Evolutionary conservation across 306 rosid species (phyloP).

Genomic region (Geum urbanum): DNA sequence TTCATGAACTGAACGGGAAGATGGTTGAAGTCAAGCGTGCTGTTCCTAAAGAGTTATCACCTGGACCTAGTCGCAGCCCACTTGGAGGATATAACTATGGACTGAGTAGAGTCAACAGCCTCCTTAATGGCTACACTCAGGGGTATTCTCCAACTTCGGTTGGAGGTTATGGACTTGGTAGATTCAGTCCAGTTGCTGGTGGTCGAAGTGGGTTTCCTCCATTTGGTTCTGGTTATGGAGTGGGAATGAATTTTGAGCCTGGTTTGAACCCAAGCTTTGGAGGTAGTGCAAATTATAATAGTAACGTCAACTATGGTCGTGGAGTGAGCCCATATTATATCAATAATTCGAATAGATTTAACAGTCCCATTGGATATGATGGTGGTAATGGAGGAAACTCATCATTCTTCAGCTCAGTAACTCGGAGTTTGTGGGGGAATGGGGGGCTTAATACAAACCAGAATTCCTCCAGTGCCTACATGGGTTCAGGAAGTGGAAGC

Average conservation of each 20-base stretch:
- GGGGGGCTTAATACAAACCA: constrained; percentile 61
- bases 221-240: constrained; percentile 75
- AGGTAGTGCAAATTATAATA: constrained; percentile 58
- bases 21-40: constrained; percentile 95
- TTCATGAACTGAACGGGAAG: constrained; percentile 87
- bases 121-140: constrained; percentile 67
- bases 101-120: constrained; percentile 65
- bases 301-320: constrained; percentile 63
- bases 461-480: constrained; percentile 52
- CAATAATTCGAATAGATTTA: constrained; percentile 62
- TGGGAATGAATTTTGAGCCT: constrained; percentile 68
- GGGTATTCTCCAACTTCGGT: constrained; percentile 60
- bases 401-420: constrained; percentile 69
- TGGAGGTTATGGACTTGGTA: constrained; percentile 80
- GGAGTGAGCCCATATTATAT: constrained; percentile 62
- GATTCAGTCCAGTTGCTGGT: constrained; percentile 67
- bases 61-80: constrained; percentile 76
- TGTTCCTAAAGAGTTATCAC: constrained; percentile 85
- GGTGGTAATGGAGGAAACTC: constrained; percentile 67
- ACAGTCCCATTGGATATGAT: constrained; percentile 59
- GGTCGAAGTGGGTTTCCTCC: constrained; percentile 71
- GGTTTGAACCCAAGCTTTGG: constrained; percentile 68
- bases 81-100: constrained; percentile 65
- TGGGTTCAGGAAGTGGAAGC: constrained; percentile 72
- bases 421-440: constrained; percentile 75